phyloP scores from a whole-genome alignment of 176 grass and related monocot species.

The Elaeis guineensis region DNA sequence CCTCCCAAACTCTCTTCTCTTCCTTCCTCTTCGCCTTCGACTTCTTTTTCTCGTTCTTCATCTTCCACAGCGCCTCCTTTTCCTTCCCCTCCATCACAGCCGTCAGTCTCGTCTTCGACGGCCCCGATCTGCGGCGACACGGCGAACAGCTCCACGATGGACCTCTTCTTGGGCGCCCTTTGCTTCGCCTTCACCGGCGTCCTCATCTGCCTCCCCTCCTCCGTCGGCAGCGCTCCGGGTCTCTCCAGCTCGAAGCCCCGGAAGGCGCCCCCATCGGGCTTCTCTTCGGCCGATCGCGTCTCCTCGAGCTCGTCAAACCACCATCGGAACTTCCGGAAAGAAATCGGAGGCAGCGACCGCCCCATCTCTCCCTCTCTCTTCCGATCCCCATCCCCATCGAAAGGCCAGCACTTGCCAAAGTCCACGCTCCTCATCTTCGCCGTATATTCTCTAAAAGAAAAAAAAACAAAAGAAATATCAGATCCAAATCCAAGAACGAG shows the following conservation, averaged over 20 bases:
- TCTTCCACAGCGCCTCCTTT: not conserved
- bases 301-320: constrained; percentile 8
- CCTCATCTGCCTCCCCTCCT: constrained; percentile 7
- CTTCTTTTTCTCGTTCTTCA: too few relatives aligned
- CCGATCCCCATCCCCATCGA: constrained; percentile 21
- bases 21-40: not conserved
- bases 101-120: constrained; percentile 9
- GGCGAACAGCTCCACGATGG: constrained; percentile 35
- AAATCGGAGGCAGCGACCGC: constrained; percentile 13
- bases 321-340: constrained; percentile 27
- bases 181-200: constrained; percentile 7
- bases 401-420: constrained; percentile 24
- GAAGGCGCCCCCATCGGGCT: not conserved
- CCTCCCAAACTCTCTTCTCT: constrained; percentile 11
- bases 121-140: constrained; percentile 34
- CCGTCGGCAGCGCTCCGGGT: constrained; percentile 6
- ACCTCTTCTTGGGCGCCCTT: constrained; percentile 31
- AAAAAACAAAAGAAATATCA: not conserved
- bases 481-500: not conserved
- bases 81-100: constrained; percentile 9
- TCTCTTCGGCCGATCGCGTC: not conserved
- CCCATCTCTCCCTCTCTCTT: not conserved
- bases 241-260: constrained; percentile 13
- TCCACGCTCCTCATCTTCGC: constrained; percentile 23
- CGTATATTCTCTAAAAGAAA: constrained; percentile 10